Percentiles rank a stretch among this genome's conserved stretches.
Conservation (phyloP, 2,329 filamentous ascomycete genomes). For the Colletotrichum sp. region DNA sequence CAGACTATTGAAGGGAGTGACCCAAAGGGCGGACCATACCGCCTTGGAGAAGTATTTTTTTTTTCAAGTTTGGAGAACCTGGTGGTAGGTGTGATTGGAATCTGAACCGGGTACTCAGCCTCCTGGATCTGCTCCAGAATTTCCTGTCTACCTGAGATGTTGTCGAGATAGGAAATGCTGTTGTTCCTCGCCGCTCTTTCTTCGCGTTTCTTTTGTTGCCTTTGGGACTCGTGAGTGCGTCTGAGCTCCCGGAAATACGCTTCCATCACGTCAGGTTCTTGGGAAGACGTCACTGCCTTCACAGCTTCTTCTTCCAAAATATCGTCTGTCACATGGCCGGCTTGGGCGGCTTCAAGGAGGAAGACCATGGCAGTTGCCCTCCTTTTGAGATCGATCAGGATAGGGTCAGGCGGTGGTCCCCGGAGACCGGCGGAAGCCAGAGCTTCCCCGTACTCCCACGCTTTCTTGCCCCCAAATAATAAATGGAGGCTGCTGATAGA, state of each 20-base stretch:
- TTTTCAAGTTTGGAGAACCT: background rate
- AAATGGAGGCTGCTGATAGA: too few species aligned
- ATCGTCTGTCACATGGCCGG: background rate
- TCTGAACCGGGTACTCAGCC: background rate
- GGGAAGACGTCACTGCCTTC: background rate
- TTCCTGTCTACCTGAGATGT: background rate
- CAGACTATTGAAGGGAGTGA: background rate
- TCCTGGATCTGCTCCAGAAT: background rate
- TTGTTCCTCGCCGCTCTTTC: background rate
- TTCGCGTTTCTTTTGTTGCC: background rate
- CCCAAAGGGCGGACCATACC: background rate
- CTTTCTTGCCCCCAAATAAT: too few species aligned
- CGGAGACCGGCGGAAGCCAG: background rate
- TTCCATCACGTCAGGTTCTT: background rate
- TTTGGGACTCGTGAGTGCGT: background rate
- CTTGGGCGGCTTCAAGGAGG: background rate
- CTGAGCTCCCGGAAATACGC: background rate
- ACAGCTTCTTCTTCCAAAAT: background rate
- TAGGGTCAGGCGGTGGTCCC: background rate
- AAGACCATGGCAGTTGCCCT: background rate
- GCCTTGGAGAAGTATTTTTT: background rate
- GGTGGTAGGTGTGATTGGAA: background rate
- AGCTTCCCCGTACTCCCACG: accelerated
- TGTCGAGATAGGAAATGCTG: background rate
- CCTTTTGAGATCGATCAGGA: background rate